Evolutionary conservation across 257 asterid species (phyloP).

Genomic region (Solanum okadae): DNA sequence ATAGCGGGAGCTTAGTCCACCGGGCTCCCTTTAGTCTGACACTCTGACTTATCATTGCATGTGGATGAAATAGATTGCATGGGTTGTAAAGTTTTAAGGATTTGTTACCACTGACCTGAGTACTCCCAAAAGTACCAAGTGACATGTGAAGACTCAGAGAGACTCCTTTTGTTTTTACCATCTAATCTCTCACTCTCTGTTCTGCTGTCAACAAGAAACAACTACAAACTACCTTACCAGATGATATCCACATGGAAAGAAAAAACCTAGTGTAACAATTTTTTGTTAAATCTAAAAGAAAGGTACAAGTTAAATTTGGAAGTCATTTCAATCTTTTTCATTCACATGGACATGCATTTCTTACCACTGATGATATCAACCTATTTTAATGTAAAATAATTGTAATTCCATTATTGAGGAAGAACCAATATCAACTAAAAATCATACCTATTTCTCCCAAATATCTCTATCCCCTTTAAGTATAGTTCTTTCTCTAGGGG

Average conservation of each 20-base stretch:
- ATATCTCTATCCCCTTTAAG: conserved; percentile 82
- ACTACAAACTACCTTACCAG: not conserved
- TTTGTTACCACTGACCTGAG: not conserved
- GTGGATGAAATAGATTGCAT: not conserved
- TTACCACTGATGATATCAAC: not conserved
- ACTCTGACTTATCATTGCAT: not conserved
- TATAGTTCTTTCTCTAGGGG: conserved; percentile 86
- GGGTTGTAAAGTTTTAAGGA: not conserved
- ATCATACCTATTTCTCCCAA: conserved; percentile 84
- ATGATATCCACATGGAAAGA: not conserved
- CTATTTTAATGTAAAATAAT: not conserved
- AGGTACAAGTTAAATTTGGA: not conserved
- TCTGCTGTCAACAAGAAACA: not conserved
- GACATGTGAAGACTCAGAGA: not conserved
- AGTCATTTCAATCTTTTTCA: not conserved
- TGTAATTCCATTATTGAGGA: not conserved
- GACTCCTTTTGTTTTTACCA: not conserved
- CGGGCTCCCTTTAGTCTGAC: not conserved
- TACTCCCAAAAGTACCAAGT: not conserved
- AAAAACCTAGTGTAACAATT: not conserved
- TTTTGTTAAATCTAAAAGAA: not conserved
- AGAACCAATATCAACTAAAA: not conserved
- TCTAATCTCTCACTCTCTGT: not conserved
- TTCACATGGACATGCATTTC: not conserved
- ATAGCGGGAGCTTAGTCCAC: not conserved